Conservation (phyloP, 2,329 filamentous ascomycete genomes). For the Penicillium brasilianum region DNA sequence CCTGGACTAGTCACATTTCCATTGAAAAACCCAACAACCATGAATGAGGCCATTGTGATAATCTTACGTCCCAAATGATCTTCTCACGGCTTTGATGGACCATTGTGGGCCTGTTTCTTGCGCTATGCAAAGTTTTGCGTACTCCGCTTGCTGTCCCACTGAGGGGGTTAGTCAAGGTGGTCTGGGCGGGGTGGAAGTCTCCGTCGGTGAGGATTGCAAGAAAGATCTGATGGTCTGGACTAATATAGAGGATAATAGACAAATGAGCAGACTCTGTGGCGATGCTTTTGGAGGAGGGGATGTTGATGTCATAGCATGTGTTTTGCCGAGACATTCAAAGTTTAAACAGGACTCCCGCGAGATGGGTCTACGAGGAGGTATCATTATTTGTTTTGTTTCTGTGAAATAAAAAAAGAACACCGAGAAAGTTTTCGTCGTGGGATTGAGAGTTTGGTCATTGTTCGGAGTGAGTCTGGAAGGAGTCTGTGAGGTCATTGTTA, state of each 20-base stretch:
- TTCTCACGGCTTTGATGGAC: conserved; percentile 6
- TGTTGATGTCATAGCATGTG: conserved; percentile 9
- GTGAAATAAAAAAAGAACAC: background rate
- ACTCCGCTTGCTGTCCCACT: background rate
- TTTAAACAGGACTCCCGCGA: background rate
- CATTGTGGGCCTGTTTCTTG: background rate
- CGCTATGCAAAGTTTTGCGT: background rate
- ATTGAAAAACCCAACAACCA: background rate
- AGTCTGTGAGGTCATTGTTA: background rate
- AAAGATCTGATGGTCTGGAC: background rate
- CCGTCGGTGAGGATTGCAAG: background rate
- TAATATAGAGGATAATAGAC: background rate
- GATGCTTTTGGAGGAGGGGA: background rate
- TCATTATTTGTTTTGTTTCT: background rate
- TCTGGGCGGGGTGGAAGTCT: conserved; percentile 8
- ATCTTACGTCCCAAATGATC: background rate
- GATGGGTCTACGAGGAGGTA: background rate
- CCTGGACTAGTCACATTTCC: too few relatives aligned
- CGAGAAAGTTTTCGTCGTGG: background rate
- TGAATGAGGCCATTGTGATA: background rate
- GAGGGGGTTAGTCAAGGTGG: background rate
- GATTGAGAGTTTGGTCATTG: background rate
- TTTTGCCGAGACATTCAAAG: background rate
- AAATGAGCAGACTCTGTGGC: background rate
- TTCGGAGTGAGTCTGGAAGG: background rate